Base-by-base conservation (phyloP, 1,284 basidiomycete genomes). In the Schizopora paradoxa region DNA sequence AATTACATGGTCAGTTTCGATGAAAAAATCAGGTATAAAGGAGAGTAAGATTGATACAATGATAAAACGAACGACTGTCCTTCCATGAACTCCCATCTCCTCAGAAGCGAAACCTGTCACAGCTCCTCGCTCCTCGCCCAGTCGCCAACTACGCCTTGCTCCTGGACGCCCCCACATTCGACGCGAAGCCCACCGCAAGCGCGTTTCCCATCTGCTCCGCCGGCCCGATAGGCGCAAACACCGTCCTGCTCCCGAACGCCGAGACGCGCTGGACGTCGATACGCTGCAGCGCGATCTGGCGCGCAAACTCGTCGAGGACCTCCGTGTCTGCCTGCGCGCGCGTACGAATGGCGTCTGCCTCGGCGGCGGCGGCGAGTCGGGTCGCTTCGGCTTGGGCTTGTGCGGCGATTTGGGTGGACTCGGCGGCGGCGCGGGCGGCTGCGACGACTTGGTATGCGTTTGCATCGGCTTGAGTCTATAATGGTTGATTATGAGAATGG, bases 361-460 rank as follows among this genome's bases (percentile, higher is more conserved):
- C 86, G 1, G 86, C 86, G 49, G 82, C 70, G 1, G 86, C 86
- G 6, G 75, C 73, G 46, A 88, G 59, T 18, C 78, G 72, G 1
- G 79, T 87, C 3, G 86, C 85, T 56, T 82, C 74, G 0, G 83
- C 86, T 49, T 81, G 72, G 1, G 86, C 85, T 53, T 79, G 72
- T 5, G 86, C 85, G 53, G 82, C 80, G 45, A 88, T 86, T 56
- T 74, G 77, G 10, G 77, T 68, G 39, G 70, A 74, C 61, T 86
- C 72, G 0, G 86, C 86, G 51, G 80, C 73, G 2, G 86, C 87
- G 57, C 80, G 82, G 3, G 87, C 86, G 5, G 76, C 79, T 3
- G 85, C 76, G 44, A 87, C 74, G 48, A 85, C 68, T 40, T 72
- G 67, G 59, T 87, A 88, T 0, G 85, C 86, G 41, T 84, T 76